Conservation (phyloP, 345 rosid genomes). For the Eucalyptus marginata region DNA sequence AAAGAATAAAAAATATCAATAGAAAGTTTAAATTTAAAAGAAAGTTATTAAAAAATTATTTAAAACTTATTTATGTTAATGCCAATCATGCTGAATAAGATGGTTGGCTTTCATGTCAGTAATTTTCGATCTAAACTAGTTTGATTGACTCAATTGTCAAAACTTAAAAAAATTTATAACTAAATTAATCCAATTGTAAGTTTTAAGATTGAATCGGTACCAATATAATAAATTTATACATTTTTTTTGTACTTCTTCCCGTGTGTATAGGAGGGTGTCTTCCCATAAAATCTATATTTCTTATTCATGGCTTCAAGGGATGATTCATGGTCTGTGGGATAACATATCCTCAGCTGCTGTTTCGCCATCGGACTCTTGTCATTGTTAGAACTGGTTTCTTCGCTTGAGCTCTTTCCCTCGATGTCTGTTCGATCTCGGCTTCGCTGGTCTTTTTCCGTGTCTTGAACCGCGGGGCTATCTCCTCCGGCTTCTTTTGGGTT, state of each 20-base stretch:
- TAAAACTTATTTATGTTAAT: accelerated
- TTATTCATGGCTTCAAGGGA: background rate
- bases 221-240: no score
- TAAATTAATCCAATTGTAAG: no score
- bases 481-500: background rate
- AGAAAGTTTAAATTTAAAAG: no score
- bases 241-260: background rate
- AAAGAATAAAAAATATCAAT: no score
- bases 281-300: background rate
- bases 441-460: background rate
- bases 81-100: accelerated
- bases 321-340: background rate
- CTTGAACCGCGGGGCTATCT: background rate
- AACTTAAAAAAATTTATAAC: accelerated
- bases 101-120: no score
- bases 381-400: background rate
- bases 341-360: background rate
- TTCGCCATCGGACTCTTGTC: background rate
- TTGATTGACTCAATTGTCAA: accelerated
- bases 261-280: background rate
- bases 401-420: background rate
- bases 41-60: no score
- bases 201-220: no score
- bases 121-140: accelerated
- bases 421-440: background rate